A percentile compares a stretch with the other conserved stretches of the same genome.
Conservation (phyloP, 2,329 filamentous ascomycete species). For the Aureobasidium sp. region DNA sequence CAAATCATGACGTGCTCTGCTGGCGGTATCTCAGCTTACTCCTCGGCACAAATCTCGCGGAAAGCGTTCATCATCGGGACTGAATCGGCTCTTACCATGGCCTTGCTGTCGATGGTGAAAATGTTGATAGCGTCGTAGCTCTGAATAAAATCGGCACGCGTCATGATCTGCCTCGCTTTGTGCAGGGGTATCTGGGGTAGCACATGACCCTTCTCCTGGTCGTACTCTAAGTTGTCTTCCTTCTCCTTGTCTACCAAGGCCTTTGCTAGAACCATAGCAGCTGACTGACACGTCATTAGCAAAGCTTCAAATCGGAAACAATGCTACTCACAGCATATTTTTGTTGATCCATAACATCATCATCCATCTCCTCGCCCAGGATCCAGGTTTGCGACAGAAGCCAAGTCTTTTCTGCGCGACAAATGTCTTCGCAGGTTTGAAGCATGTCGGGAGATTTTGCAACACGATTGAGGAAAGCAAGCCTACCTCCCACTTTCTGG, state of each 20-base stretch:
- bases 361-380: slow-evolving; percentile 72
- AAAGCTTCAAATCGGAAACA: neutral
- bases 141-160: slow-evolving; percentile 87
- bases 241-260: slow-evolving; percentile 80
- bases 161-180: slow-evolving; percentile 86
- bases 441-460: slow-evolving; percentile 83
- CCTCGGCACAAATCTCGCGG: slow-evolving; percentile 66
- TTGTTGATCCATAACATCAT: slow-evolving; percentile 97
- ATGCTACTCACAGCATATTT: slow-evolving; percentile 69
- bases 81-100: slow-evolving; percentile 82
- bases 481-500: slow-evolving; percentile 73
- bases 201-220: slow-evolving; percentile 60
- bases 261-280: slow-evolving; percentile 86
- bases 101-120: slow-evolving; percentile 83
- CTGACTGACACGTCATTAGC: slow-evolving; percentile 49
- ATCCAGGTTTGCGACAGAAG: slow-evolving; percentile 75
- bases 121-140: slow-evolving; percentile 89
- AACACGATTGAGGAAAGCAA: slow-evolving; percentile 82
- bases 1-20: neutral
- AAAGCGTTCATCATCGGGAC: slow-evolving; percentile 97
- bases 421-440: slow-evolving; percentile 65
- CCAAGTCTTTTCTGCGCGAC: slow-evolving; percentile 66
- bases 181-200: slow-evolving; percentile 77
- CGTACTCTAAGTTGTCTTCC: slow-evolving; percentile 52
- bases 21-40: slow-evolving; percentile 22